phyloP scores from a whole-genome alignment of 1,139 yeast genomes.

The Protomyces inundatus region DNA sequence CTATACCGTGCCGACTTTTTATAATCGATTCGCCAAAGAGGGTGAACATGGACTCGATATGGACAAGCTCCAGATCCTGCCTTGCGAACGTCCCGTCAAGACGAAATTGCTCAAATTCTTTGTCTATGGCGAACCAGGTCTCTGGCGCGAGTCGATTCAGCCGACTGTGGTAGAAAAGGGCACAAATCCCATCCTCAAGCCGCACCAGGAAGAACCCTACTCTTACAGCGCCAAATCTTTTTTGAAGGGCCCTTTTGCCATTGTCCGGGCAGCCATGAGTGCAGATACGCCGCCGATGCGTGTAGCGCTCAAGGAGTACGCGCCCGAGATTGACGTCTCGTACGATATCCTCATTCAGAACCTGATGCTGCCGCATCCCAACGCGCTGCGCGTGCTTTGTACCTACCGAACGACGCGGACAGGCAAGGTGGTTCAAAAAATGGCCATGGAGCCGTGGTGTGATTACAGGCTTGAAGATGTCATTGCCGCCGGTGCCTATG shows the following conservation, averaged over 20 bases:
- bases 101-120: conserved; percentile 20
- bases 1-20: conserved; percentile 20
- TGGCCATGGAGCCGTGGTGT: conserved; percentile 26
- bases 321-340: conserved; percentile 22
- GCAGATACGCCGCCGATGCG: conserved; percentile 15
- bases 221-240: conserved; percentile 18
- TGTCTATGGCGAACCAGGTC: conserved; percentile 22
- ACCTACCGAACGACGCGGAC: conserved; percentile 22
- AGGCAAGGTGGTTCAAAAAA: conserved; percentile 21
- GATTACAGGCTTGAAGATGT: conserved; percentile 21
- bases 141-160: conserved; percentile 20
- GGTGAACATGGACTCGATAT: conserved; percentile 22
- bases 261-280: conserved; percentile 24
- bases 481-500: conserved; percentile 22
- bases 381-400: conserved; percentile 15
- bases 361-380: conserved; percentile 22
- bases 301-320: conserved; percentile 20
- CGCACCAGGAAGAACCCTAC: conserved; percentile 22
- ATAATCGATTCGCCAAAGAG: conserved; percentile 21
- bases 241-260: conserved; percentile 22
- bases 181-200: conserved; percentile 12
- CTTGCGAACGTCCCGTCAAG: conserved; percentile 18
- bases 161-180: conserved; percentile 10
- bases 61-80: conserved; percentile 20
- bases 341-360: conserved; percentile 23